These are phyloP conservation scores for Solanum boliviense DNA, from an alignment of 257 asterid genomes.

Conservation along the genomic window DNA sequence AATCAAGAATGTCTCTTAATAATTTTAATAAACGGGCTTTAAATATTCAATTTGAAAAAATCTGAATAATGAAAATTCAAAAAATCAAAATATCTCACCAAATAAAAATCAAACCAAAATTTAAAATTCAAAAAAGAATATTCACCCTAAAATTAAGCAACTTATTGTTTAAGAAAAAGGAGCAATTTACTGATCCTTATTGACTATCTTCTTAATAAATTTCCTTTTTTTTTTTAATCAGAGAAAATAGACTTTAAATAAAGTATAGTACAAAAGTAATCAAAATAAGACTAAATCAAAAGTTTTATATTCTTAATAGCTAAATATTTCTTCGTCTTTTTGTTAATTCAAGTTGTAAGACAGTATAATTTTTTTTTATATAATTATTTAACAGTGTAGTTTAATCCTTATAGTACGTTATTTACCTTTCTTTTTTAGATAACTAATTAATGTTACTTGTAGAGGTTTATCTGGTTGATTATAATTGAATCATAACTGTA, in stretches of 20 bases:
- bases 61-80: background rate
- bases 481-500: too few relatives aligned
- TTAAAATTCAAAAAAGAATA: background rate
- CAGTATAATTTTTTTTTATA: background rate
- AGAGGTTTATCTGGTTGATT: too few relatives aligned
- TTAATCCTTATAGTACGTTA: too few relatives aligned
- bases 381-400: background rate
- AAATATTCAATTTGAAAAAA: background rate
- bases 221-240: background rate
- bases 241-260: background rate
- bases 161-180: background rate
- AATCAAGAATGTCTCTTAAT: background rate
- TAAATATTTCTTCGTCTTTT: background rate
- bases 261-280: background rate
- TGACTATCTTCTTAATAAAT: background rate
- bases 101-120: background rate
- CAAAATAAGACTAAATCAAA: background rate
- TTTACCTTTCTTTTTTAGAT: too few relatives aligned
- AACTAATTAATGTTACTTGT: too few relatives aligned
- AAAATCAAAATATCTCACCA: background rate
- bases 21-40: background rate
- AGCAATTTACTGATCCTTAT: background rate
- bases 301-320: background rate
- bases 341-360: background rate
- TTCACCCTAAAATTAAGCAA: background rate